Conservation (phyloP, 306 rosid genomes). For the Prunus mongolica region DNA sequence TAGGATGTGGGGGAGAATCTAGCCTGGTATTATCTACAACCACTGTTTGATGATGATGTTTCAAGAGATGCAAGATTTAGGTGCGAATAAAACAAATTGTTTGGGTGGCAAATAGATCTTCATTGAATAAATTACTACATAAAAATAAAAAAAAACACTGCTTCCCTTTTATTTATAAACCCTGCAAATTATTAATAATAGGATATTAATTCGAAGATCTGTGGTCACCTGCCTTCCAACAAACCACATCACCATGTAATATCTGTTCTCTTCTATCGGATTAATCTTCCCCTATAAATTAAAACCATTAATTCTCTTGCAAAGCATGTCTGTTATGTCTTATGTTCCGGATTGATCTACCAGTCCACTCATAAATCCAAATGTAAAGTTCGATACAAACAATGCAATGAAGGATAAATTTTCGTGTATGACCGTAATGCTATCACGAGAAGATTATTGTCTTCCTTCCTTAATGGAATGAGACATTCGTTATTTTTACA, state of each 20-base stretch:
- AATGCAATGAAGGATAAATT: too few relatives aligned
- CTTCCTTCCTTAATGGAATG: too few relatives aligned
- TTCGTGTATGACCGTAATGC: too few relatives aligned
- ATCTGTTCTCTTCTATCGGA: background rate
- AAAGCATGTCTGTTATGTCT: background rate
- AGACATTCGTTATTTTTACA: accelerated
- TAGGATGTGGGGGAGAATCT: background rate
- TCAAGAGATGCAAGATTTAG: background rate
- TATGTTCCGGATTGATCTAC: too few relatives aligned
- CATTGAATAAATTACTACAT: background rate
- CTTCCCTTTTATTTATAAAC: too few relatives aligned
- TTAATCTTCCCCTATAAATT: background rate
- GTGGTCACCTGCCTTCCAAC: background rate
- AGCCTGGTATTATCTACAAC: background rate
- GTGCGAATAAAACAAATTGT: background rate
- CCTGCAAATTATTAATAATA: too few relatives aligned
- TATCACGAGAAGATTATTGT: too few relatives aligned
- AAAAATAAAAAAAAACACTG: background rate
- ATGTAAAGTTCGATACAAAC: too few relatives aligned
- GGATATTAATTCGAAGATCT: background rate
- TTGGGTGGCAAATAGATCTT: background rate
- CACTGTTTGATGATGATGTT: conserved; percentile 4
- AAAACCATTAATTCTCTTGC: background rate
- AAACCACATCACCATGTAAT: background rate
- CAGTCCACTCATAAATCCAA: too few relatives aligned